These are phyloP conservation scores for Coemansia sp. DNA, from an alignment of 371 early-diverging fungal species.

Conservation along the genomic window DNA sequence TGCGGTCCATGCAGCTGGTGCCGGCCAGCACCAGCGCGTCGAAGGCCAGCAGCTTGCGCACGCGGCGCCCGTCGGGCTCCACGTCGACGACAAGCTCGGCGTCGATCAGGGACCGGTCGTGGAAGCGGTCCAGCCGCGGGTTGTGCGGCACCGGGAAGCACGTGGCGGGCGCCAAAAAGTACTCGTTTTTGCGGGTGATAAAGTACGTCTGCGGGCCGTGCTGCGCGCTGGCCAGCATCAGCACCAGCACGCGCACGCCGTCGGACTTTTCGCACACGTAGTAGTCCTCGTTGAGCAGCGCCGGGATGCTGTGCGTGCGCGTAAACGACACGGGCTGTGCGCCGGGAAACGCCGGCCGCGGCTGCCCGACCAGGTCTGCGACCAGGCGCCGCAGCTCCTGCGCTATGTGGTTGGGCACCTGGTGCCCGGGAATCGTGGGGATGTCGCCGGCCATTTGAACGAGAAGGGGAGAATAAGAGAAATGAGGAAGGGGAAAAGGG, in stretches of 20 bases:
- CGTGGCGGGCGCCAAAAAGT: slow-evolving; percentile 62
- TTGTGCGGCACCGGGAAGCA: slow-evolving; percentile 67
- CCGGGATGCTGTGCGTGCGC: slow-evolving; percentile 54
- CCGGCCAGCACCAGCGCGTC: slow-evolving; percentile 71
- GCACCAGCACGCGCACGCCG: slow-evolving; percentile 88
- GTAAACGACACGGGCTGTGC: slow-evolving; percentile 95
- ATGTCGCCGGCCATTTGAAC: slow-evolving; percentile 48
- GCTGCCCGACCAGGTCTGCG: slow-evolving; percentile 16
- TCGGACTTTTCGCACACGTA: slow-evolving; percentile 98
- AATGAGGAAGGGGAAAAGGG: neutral
- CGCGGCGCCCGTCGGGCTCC: slow-evolving; percentile 62
- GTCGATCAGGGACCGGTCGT: slow-evolving; percentile 82
- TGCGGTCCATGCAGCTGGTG: slow-evolving; percentile 54
- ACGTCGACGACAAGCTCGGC: slow-evolving; percentile 87
- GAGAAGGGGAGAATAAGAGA: neutral
- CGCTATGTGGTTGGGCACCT: slow-evolving; percentile 29
- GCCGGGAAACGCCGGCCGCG: slow-evolving; percentile 68
- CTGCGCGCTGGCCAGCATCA: slow-evolving; percentile 52
- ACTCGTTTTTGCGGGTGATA: slow-evolving; percentile 67
- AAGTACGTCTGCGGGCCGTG: slow-evolving; percentile 23
- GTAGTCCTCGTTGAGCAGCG: slow-evolving; percentile 55
- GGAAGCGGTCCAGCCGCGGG: slow-evolving; percentile 61
- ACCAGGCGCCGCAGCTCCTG: slow-evolving; percentile 46
- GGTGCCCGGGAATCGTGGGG: slow-evolving; percentile 53
- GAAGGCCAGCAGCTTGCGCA: slow-evolving; percentile 56